phyloP scores from a whole-genome alignment of 139 green algal genomes.

The Volvox reticuliferus region DNA sequence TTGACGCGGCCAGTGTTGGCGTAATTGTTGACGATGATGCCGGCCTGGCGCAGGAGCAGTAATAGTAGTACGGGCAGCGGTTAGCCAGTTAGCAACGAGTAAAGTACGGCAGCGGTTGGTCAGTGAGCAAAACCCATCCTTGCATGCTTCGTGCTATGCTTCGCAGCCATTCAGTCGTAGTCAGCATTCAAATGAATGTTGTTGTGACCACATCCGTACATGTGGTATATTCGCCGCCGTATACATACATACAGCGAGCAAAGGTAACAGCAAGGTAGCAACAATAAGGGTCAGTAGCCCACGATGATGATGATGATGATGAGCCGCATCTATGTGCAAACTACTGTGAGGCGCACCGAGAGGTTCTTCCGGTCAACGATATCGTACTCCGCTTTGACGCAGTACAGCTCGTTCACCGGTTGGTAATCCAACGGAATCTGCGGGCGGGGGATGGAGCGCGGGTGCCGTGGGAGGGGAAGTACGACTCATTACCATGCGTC shows the following conservation, averaged over 20 bases:
- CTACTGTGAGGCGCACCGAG: conserved; percentile 1
- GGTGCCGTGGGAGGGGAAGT: not conserved
- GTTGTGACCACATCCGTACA: no score
- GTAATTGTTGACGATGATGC: conserved; percentile 57
- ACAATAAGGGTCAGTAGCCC: not conserved
- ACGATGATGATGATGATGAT: not conserved
- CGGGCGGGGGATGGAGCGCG: not conserved
- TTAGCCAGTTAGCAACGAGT: not conserved
- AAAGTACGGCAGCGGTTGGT: not conserved
- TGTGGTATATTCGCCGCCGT: no score
- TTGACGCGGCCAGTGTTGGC: conserved; percentile 54
- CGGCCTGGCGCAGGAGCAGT: conserved; percentile 18
- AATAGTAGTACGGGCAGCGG: not conserved
- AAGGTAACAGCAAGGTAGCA: no score
- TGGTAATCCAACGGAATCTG: conserved; percentile 56
- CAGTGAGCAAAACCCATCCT: not conserved
- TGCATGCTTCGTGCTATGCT: no score
- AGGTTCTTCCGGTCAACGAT: conserved; percentile 23
- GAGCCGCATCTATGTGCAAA: not conserved
- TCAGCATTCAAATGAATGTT: no score
- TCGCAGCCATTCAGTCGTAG: no score
- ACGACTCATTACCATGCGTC: no score
- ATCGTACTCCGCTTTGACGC: conserved; percentile 52
- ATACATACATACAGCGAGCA: no score
- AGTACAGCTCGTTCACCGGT: conserved; percentile 43